Evolutionary conservation across 495 filamentous ascomycete genomes (phyloP).

Genomic region (Cladorrhinum samala): DNA sequence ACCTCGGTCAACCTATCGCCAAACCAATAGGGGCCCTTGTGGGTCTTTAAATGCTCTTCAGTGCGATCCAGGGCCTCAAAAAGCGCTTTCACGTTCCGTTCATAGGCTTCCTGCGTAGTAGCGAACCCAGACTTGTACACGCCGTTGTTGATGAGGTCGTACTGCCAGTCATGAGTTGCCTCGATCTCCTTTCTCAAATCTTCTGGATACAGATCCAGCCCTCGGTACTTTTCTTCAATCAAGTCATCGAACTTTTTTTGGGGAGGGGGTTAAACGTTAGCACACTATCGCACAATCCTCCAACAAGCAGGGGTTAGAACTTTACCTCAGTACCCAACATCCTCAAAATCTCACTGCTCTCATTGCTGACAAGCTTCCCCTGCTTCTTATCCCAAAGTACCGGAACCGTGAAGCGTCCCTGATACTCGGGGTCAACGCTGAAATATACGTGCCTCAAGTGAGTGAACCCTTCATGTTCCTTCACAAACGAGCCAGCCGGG

Average conservation of each 20-base stretch:
- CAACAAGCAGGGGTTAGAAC: background rate
- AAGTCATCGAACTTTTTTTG: slow-evolving; percentile 47
- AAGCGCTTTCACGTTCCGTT: slow-evolving; percentile 51
- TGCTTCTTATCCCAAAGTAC: slow-evolving; percentile 69
- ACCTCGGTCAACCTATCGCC: slow-evolving; percentile 61
- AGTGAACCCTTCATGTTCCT: slow-evolving; percentile 52
- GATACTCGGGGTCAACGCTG: slow-evolving; percentile 59
- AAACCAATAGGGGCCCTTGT: slow-evolving; percentile 55
- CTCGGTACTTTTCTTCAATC: slow-evolving; percentile 42
- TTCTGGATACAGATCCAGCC: slow-evolving; percentile 51
- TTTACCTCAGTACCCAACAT: slow-evolving; percentile 53
- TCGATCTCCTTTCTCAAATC: slow-evolving; percentile 52
- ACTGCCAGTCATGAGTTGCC: slow-evolving; percentile 58
- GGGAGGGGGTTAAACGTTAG: no score
- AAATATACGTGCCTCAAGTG: slow-evolving; percentile 69
- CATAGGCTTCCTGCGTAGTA: slow-evolving; percentile 58
- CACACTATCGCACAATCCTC: background rate
- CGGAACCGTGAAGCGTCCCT: slow-evolving; percentile 73
- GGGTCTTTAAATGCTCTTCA: slow-evolving; percentile 49
- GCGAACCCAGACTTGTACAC: slow-evolving; percentile 68
- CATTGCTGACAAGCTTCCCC: slow-evolving; percentile 74
- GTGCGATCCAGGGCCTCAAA: slow-evolving; percentile 59
- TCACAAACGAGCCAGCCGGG: slow-evolving; percentile 59
- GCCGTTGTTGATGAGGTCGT: slow-evolving; percentile 60
- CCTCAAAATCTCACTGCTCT: slow-evolving; percentile 76